Conservation (phyloP, 2,329 filamentous ascomycete species). For the Alternaria solani region DNA sequence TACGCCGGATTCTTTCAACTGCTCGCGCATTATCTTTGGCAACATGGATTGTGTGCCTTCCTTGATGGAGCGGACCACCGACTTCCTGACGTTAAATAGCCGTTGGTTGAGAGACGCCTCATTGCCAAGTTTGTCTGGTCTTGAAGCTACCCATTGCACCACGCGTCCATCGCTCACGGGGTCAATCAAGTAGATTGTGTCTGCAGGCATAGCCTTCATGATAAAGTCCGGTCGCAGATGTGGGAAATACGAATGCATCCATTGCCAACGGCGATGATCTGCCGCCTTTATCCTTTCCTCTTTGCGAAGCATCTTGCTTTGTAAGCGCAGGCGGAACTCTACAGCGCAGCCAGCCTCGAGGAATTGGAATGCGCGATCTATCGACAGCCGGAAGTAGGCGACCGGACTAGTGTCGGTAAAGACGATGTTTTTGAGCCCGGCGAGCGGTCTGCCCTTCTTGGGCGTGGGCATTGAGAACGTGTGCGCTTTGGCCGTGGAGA, state of each 20-base stretch:
- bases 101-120: slow-evolving; percentile 16
- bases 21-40: slow-evolving; percentile 17
- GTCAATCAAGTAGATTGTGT: slow-evolving; percentile 25
- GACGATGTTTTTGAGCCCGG: slow-evolving; percentile 28
- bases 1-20: slow-evolving; percentile 4
- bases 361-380: slow-evolving; percentile 39
- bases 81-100: slow-evolving; percentile 23
- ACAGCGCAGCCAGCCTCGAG: slow-evolving; percentile 30
- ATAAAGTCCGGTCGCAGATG: slow-evolving; percentile 45
- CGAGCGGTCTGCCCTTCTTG: slow-evolving; percentile 15
- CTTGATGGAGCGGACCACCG: slow-evolving; percentile 17
- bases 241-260: slow-evolving; percentile 37
- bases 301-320: slow-evolving; percentile 5
- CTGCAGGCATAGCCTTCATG: slow-evolving; percentile 38
- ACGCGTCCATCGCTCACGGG: slow-evolving; percentile 34
- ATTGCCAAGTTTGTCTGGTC: background rate
- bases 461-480: background rate
- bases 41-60: slow-evolving; percentile 19
- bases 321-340: slow-evolving; percentile 31
- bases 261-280: slow-evolving; percentile 21
- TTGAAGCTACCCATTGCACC: slow-evolving; percentile 37
- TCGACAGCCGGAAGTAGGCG: slow-evolving; percentile 9
- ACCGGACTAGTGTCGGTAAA: slow-evolving; percentile 24
- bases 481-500: slow-evolving; percentile 17
- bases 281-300: slow-evolving; percentile 4